Conservation (phyloP, 1,284 basidiomycete genomes). For the Boletus mariae region DNA sequence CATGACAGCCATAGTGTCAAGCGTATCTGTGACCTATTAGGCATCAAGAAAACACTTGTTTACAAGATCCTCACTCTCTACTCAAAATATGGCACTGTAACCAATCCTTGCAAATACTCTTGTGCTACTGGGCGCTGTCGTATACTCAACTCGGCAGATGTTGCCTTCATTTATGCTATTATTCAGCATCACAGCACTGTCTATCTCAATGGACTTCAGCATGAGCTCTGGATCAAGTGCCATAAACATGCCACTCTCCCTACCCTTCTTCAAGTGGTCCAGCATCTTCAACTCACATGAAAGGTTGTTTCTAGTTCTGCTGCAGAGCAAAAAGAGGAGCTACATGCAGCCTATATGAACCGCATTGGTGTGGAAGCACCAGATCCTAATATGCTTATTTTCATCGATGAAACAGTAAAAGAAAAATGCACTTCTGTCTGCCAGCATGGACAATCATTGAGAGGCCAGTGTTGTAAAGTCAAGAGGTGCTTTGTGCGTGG, state of each 20-base stretch:
- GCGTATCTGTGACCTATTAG: background rate
- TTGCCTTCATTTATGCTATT: background rate
- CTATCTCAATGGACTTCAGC: background rate
- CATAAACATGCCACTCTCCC: background rate
- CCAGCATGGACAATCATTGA: background rate
- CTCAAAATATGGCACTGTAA: background rate
- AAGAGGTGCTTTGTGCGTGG: background rate
- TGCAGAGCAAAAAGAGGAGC: conserved; percentile 20
- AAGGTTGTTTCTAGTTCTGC: background rate
- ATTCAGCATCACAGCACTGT: no score
- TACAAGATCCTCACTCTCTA: background rate
- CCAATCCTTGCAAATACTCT: background rate
- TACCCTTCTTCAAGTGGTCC: background rate
- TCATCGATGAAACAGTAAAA: conserved; percentile 27
- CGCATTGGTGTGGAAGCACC: conserved; percentile 12
- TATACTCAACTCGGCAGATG: background rate
- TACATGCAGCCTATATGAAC: conserved; percentile 26
- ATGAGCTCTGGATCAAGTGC: background rate
- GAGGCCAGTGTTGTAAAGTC: background rate
- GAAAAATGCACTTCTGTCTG: conserved; percentile 14
- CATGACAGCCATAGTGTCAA: no score
- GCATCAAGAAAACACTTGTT: background rate
- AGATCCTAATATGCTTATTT: conserved; percentile 21
- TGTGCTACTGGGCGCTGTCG: background rate
- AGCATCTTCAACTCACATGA: background rate